Conservation (phyloP, 306 rosid genomes). For the Pterocarpus macrocarpus region DNA sequence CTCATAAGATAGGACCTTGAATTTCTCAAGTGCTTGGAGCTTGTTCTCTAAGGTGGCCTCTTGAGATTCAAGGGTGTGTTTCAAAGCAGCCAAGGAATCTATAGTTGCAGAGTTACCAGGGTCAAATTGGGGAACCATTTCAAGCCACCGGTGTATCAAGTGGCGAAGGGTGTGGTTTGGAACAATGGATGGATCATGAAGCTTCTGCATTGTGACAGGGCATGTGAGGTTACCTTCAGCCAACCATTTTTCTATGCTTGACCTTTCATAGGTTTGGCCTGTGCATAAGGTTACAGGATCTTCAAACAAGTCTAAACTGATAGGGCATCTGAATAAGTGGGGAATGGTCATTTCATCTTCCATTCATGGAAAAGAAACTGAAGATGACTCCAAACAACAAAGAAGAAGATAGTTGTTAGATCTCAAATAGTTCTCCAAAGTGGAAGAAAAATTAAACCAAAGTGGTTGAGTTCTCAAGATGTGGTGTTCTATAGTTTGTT, state of each 20-base stretch:
- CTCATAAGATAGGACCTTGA: conserved; percentile 56
- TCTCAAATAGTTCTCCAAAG: background rate
- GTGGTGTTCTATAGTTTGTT: background rate
- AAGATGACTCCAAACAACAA: conserved; percentile 17
- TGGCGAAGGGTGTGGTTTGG: conserved; percentile 88
- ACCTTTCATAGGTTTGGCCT: conserved; percentile 90
- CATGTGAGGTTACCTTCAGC: conserved; percentile 84
- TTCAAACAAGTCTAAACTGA: conserved; percentile 80
- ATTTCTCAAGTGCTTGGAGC: conserved; percentile 60
- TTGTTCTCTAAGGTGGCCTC: conserved; percentile 53
- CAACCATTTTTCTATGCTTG: conserved; percentile 83
- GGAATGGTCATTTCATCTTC: conserved; percentile 69
- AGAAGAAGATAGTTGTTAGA: conserved; percentile 2
- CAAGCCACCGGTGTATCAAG: conserved; percentile 78
- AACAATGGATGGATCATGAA: conserved; percentile 74
- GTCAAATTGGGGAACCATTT: conserved; percentile 53
- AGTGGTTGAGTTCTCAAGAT: conserved; percentile 18
- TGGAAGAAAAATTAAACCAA: no score
- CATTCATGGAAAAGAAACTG: conserved; percentile 52
- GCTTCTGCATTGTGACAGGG: conserved; percentile 96
- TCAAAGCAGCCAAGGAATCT: conserved; percentile 61
- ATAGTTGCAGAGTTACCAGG: conserved; percentile 51
- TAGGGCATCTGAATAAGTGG: conserved; percentile 81
- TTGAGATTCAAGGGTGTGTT: conserved; percentile 60
- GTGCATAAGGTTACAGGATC: conserved; percentile 89